These are phyloP conservation scores for Aspergillus puulaauensis DNA, from an alignment of 2,329 filamentous ascomycete genomes.

Conservation along the genomic window DNA sequence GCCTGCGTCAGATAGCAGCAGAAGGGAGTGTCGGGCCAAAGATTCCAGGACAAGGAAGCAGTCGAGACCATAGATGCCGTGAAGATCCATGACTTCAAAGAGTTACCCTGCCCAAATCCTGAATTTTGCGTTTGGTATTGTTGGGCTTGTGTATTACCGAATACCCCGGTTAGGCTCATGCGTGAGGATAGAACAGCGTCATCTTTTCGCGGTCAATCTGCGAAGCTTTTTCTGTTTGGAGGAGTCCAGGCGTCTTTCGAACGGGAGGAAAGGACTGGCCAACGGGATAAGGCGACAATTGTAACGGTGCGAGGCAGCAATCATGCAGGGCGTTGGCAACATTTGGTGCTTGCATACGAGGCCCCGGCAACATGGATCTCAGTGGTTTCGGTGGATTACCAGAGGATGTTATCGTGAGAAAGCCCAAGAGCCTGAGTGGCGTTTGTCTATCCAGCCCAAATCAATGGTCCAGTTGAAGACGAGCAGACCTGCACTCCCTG, in stretches of 20 bases:
- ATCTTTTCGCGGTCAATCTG: constrained; percentile 10
- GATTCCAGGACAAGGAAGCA: not conserved
- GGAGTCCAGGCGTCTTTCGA: constrained; percentile 13
- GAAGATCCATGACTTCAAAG: not conserved
- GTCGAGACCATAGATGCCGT: not conserved
- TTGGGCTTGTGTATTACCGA: constrained; percentile 22
- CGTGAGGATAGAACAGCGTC: constrained; percentile 3
- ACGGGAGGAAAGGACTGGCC: constrained; percentile 9
- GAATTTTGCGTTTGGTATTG: constrained; percentile 2
- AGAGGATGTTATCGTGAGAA: constrained; percentile 18
- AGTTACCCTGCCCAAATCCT: not conserved
- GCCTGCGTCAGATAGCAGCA: not conserved
- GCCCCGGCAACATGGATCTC: constrained; percentile 11
- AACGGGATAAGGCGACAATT: constrained; percentile 17
- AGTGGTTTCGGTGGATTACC: constrained; percentile 14
- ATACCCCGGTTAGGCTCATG: constrained; percentile 18
- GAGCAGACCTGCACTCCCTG: constrained; percentile 9
- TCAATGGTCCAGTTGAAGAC: constrained; percentile 13
- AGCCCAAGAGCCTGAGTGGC: constrained; percentile 16
- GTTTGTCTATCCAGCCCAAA: constrained; percentile 10
- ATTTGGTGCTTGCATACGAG: constrained; percentile 17
- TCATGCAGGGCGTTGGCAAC: constrained; percentile 15
- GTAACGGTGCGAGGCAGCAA: constrained; percentile 18
- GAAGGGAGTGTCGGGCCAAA: not conserved
- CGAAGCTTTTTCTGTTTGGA: constrained; percentile 9